Base-by-base conservation (phyloP, 768 basidiomycete species). In the Naganishia onofrii region DNA sequence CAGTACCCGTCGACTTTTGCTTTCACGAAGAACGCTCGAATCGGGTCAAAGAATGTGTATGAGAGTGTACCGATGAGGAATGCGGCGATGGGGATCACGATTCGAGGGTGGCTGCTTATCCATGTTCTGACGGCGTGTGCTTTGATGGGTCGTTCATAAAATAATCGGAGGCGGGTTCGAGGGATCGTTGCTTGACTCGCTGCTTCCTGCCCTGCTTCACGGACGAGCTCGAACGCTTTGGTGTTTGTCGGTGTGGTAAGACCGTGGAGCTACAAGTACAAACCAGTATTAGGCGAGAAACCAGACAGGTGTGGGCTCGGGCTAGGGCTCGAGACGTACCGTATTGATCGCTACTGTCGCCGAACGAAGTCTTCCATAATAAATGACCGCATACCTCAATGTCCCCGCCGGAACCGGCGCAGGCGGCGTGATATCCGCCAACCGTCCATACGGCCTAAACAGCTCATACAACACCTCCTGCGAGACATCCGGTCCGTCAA, bases 41-140 rank as follows among this genome's bases (percentile, higher is more conserved):
- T 86, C 2, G 93, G 93, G 79, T 97, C 93, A 76, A 97, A 96
- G 64, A 97, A 86, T 7, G 91, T 89, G 78, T 95, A 96, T 26
- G 91, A 91, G 44, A 98, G 74, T 2, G 89, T 89, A 13, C 93
- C 95, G n/a, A 98, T 79, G 1, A 98, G 82, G 79, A 97, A 96
- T 52, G 93, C 86, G 1, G 93, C 70, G 31, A 80, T 72, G 10
- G 81, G 81, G n/a, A 82, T 69, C 7, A 75, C 77, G 17, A 82
- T 71, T 46, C 80, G 74, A 0, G 81, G 81, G 73, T 82, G 81
- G 0, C 69, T 70, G 32, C 75, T 76, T 31, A 81, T 76, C 80
- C 80, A 82, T 44, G 80, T 79, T 58, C 79, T 55, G 15, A 80
- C 69, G 17, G 78, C 80, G 66, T 81, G 80, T 0, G 77, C 79